These are phyloP conservation scores for Hortiboletus campestris DNA, from an alignment of 768 basidiomycete species.

Conservation along the genomic window DNA sequence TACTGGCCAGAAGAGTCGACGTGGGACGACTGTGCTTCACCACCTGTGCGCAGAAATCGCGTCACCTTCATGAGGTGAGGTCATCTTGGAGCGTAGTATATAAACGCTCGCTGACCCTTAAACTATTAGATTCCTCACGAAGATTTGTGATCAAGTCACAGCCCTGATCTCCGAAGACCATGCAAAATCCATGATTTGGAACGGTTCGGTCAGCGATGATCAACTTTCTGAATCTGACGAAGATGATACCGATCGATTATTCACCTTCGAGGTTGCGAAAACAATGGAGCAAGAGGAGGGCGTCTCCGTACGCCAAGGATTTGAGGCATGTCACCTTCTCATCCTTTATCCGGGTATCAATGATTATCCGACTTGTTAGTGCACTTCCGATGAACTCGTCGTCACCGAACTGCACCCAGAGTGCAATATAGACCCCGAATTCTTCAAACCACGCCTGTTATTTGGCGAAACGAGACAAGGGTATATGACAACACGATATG, in stretches of 20 bases:
- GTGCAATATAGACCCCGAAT: constrained; percentile 14
- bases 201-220: constrained; percentile 29
- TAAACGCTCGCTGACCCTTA: not conserved
- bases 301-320: constrained; percentile 43
- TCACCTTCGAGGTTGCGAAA: constrained; percentile 55
- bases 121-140: constrained; percentile 50
- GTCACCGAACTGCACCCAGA: constrained; percentile 19
- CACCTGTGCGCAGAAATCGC: constrained; percentile 49
- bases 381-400: constrained; percentile 20
- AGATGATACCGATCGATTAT: constrained; percentile 48
- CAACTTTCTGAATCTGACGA: constrained; percentile 28
- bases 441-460: constrained; percentile 34
- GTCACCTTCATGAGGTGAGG: constrained; percentile 59
- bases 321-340: constrained; percentile 35
- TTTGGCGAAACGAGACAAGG: constrained; percentile 44
- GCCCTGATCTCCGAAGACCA: constrained; percentile 50
- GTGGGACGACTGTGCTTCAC: constrained; percentile 52
- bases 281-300: constrained; percentile 57
- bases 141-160: constrained; percentile 53
- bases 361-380: not conserved
- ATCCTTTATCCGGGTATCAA: not conserved
- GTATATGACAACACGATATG: constrained; percentile 35
- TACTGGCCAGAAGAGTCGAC: constrained; percentile 65
- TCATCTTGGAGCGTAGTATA: not conserved
- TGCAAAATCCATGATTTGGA: constrained; percentile 45